Evolutionary conservation across 306 rosid species (phyloP), one percentile per base, ranked within the genome.

Genomic region (Lagenaria siceraria): DNA sequence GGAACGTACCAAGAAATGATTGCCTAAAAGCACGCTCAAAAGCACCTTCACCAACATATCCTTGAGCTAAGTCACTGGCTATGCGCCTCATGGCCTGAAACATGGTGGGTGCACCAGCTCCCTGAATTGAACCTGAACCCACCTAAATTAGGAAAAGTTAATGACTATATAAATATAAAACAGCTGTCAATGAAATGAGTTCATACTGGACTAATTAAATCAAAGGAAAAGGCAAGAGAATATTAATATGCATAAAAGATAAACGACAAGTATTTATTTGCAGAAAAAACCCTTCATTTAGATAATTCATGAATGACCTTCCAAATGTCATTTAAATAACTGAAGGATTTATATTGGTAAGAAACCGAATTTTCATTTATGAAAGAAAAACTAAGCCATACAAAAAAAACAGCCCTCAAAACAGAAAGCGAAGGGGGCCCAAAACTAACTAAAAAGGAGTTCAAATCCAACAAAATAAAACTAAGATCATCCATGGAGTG

Each of bases 51-150:
- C 96, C 85, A 80, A 86, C 83, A 82, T 82, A 78, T 63, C 63
- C 77, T 27, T 83, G 78, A 63, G 84, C 84, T 53, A 94, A 84
- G 87, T 86, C 76, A 71, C 95, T 86, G 77, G 83, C 84, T 79
- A 94, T 89, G 74, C 97, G 97, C 78, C 89, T 94, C 87, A 94
- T 94, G 75, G 95, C 97, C 90, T 94, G 97, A 87, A 94, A 94
- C 92, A 92, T 94, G 68, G 97, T 94, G 77, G 98, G 97, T 53
- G 98, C 98, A 81, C 98, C 98, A 85, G 98, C 98, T 82, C 97
- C 98, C 83, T 94, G 98, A 82, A 88, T 78, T 80, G 98, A 94
- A 82, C 78, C 95, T 88, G 98, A 94, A 86, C 97, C 98, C 79
- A 94, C 98, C 98, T 94, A 90, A 79, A 86, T 24, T 18, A 80